These are phyloP conservation scores for Trichothecium sympodiale DNA, from an alignment of 2,329 filamentous ascomycete species.

Conservation along the genomic window DNA sequence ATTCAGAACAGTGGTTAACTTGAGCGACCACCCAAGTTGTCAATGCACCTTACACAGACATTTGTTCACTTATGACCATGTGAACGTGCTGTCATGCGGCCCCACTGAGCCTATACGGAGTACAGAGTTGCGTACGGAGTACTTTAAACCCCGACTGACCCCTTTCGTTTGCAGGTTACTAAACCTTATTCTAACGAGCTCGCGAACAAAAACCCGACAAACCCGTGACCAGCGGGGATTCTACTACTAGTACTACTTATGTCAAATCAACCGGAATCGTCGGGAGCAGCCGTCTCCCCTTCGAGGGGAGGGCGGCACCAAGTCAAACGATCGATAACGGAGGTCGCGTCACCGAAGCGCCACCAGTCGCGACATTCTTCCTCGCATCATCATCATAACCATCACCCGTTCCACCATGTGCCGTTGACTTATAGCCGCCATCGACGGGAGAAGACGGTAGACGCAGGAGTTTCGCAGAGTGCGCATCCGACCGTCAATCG, in stretches of 20 bases:
- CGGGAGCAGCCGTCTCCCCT: not conserved
- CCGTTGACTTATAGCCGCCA: constrained; percentile 16
- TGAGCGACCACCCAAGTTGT: too few relatives aligned
- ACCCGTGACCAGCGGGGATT: not conserved
- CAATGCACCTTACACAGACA: too few relatives aligned
- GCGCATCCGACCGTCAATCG: constrained; percentile 15
- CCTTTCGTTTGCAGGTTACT: not conserved
- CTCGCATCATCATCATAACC: constrained; percentile 19
- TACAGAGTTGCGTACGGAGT: too few relatives aligned
- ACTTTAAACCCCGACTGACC: not conserved
- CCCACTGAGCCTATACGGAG: too few relatives aligned
- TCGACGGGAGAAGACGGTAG: constrained; percentile 14
- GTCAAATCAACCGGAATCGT: not conserved
- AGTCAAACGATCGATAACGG: constrained; percentile 44
- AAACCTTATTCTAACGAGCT: not conserved
- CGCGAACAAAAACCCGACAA: not conserved
- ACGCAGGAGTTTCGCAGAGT: constrained; percentile 15
- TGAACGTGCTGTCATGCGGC: too few relatives aligned
- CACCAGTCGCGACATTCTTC: constrained; percentile 10
- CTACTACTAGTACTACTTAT: too few relatives aligned
- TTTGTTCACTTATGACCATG: too few relatives aligned
- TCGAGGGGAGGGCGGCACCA: constrained; percentile 28
- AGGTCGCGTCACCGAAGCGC: constrained; percentile 33
- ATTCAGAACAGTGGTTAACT: too few relatives aligned
- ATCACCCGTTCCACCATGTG: constrained; percentile 17